These are phyloP conservation scores for Botryotinia convoluta DNA, from an alignment of 2,329 filamentous ascomycete species.

Conservation along the genomic window DNA sequence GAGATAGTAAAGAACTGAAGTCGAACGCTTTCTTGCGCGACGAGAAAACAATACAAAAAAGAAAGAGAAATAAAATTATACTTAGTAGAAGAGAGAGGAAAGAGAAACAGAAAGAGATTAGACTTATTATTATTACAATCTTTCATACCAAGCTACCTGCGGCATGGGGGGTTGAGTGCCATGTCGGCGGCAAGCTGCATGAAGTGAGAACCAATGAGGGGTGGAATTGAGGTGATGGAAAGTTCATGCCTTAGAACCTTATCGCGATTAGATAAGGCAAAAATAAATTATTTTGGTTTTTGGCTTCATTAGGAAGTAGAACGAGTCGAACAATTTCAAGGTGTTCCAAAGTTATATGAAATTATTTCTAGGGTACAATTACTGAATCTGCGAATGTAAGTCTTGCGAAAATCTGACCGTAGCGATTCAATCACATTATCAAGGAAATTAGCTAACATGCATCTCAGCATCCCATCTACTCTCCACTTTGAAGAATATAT, in stretches of 20 bases:
- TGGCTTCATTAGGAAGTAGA: background rate
- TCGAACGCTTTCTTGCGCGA: conserved; percentile 3
- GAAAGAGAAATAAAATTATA: background rate
- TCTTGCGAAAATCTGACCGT: background rate
- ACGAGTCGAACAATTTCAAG: background rate
- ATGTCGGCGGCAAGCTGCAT: conserved; percentile 19
- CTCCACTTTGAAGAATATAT: conserved; percentile 6
- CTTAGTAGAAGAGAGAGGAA: background rate
- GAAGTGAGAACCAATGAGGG: conserved; percentile 14
- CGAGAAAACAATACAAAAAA: background rate
- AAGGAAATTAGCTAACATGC: background rate
- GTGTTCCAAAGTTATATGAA: background rate
- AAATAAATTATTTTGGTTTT: conserved; percentile 20
- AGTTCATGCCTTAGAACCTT: conserved; percentile 13
- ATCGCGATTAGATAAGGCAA: conserved; percentile 19
- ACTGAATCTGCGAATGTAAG: background rate
- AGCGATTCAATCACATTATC: background rate
- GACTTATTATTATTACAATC: conserved; percentile 5
- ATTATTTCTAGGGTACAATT: background rate
- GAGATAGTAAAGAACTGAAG: conserved; percentile 1
- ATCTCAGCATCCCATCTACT: background rate
- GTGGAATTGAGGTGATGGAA: conserved; percentile 1
- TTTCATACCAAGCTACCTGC: conserved; percentile 10
- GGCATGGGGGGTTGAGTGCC: conserved; percentile 11
- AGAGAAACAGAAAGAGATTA: background rate